phyloP scores from a whole-genome alignment of 2,329 filamentous ascomycete genomes.

The Diaporthe amygdali region DNA sequence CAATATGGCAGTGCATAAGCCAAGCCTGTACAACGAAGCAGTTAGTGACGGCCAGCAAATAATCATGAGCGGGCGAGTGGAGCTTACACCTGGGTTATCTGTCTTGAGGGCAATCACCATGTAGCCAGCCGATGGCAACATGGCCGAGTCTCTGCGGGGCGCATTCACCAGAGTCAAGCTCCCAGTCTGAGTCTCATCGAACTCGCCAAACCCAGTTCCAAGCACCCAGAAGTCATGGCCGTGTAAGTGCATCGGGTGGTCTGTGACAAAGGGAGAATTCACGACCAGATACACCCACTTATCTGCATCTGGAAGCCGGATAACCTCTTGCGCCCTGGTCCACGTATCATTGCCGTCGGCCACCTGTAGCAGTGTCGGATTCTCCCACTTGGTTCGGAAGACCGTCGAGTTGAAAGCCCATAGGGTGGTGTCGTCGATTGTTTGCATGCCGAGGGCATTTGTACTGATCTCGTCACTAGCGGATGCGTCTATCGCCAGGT shows the following conservation, averaged over 20 bases:
- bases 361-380: conserved; percentile 47
- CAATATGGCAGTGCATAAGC: conserved; percentile 52
- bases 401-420: conserved; percentile 55
- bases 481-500: conserved; percentile 38
- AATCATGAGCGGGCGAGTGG: background rate
- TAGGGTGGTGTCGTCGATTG: conserved; percentile 41
- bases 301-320: conserved; percentile 31
- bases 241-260: conserved; percentile 49
- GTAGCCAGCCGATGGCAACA: conserved; percentile 49
- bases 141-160: conserved; percentile 52
- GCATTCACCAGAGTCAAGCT: conserved; percentile 46
- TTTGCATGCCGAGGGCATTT: conserved; percentile 33
- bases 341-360: conserved; percentile 32
- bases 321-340: conserved; percentile 35
- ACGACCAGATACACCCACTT: conserved; percentile 42
- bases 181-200: conserved; percentile 31
- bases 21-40: conserved; percentile 33
- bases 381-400: conserved; percentile 50
- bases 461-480: conserved; percentile 33
- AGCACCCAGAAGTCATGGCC: conserved; percentile 48
- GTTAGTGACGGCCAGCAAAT: background rate
- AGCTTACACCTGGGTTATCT: conserved; percentile 53
- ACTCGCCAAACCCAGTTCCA: conserved; percentile 35
- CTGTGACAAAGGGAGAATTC: conserved; percentile 33
- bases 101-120: conserved; percentile 54